Evolutionary conservation across 257 asterid genomes (phyloP), one percentile per base, ranked within the genome.

Genomic region (Echium plantagineum): DNA sequence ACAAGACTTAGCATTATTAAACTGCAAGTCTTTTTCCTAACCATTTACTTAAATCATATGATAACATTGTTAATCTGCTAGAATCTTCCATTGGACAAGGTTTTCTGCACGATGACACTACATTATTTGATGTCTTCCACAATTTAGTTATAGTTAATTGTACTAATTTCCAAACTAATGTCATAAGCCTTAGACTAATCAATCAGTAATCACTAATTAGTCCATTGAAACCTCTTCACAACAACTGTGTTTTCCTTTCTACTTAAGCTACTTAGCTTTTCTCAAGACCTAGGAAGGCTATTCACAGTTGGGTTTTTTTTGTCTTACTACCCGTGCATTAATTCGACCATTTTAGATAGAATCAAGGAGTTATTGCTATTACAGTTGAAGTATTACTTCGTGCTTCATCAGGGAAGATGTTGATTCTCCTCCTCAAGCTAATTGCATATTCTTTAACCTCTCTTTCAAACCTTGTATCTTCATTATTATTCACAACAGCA

Each of bases 391-490:
- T n/a, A n/a, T n/a, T n/a, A n/a, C n/a, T n/a, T n/a, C n/a, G n/a
- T n/a, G n/a, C n/a, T n/a, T n/a, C n/a, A n/a, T n/a, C n/a, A 49
- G 52, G 59, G 12, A 66, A 4, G 58, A 85, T 85, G 90, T 73
- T 66, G 6, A 68, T 83, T 54, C 30, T 85, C 75, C 74, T 85
- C 59, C 64, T 85, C 26, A 88, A 85, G 68, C 55, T 75, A 61
- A 22, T 83, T 18, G 75, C 79, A 75, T 65, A 70, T 57, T 20
- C 60, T 24, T 0, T 80, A 15, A 62, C 57, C 52, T 21, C 61
- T 12, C 17, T 80, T 9, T 66, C 72, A 1, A 76, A 77, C 63
- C 32, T 81, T 10, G 8, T 74, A 15, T 72, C 81, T 0, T 64
- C 80, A 15, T 51, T 78, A 22, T 46, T 85, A 68, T 78, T 83